Percentiles rank a stretch among this genome's conserved stretches.
Evolutionary conservation across 495 filamentous ascomycete species (phyloP).

Genomic region (Amphirosellinia nigrospora): DNA sequence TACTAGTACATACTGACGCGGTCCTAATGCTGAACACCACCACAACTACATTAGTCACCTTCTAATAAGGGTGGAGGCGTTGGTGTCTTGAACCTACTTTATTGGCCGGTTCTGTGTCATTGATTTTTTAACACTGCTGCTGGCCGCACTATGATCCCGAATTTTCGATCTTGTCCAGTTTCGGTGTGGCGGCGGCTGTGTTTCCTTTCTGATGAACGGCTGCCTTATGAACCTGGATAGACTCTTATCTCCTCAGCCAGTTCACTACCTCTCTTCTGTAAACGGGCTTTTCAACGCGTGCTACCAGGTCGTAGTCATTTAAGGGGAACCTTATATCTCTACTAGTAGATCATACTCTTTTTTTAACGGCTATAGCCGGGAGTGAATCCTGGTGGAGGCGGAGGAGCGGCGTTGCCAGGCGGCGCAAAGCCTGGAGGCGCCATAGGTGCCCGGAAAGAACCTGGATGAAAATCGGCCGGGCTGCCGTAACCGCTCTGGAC

Average conservation of each 20-base stretch:
- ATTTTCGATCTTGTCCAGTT: background rate
- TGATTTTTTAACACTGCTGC: background rate
- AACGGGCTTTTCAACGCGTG: background rate
- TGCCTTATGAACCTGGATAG: background rate
- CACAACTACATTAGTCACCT: conserved; percentile 25
- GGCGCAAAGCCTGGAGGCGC: conserved; percentile 58
- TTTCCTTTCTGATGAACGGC: background rate
- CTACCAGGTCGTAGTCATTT: background rate
- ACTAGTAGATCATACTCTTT: background rate
- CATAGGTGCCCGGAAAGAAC: conserved; percentile 53
- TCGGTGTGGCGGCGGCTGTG: background rate
- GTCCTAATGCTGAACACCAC: conserved; percentile 20
- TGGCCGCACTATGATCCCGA: background rate
- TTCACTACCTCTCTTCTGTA: background rate
- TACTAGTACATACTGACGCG: conserved; percentile 1
- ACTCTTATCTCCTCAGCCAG: background rate
- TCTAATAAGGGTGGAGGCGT: conserved; percentile 7
- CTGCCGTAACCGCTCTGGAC: conserved; percentile 79
- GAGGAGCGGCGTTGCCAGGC: conserved; percentile 51
- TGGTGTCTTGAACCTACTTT: conserved; percentile 23
- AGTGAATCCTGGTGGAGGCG: conserved; percentile 58
- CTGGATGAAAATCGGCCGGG: conserved; percentile 68
- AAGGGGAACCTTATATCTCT: background rate
- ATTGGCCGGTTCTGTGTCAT: conserved; percentile 12
- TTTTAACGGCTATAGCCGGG: conserved; percentile 42